Percentiles rank a stretch among this genome's conserved stretches.
Conservation (phyloP, 495 filamentous ascomycete genomes). For the Massariosphaeria phaeospora region DNA sequence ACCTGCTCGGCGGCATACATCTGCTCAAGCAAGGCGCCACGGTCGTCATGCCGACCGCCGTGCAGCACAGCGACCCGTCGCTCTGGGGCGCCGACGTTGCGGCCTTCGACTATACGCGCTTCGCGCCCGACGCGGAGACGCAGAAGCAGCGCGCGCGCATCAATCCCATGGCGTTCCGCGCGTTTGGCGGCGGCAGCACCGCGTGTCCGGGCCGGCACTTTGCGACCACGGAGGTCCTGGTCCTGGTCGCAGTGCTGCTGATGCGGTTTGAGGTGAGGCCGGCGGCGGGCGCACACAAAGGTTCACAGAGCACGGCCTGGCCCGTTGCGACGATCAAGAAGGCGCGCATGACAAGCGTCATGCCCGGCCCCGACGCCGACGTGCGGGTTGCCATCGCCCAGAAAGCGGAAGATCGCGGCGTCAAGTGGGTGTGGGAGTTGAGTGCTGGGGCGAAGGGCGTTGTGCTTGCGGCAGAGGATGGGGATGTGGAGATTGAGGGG, state of each 20-base stretch:
- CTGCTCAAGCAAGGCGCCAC: conserved; percentile 9
- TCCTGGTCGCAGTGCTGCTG: conserved; percentile 40
- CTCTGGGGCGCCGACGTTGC: conserved; percentile 12
- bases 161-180: conserved; percentile 32
- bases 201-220: conserved; percentile 49
- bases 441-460: no score
- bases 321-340: no score
- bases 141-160: background rate
- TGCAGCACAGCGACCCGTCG: conserved; percentile 4
- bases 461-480: no score
- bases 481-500: no score
- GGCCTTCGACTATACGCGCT: conserved; percentile 7
- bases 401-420: no score
- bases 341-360: no score
- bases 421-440: no score
- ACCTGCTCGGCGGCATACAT: background rate
- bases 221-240: conserved; percentile 42
- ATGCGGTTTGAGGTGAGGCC: conserved; percentile 42
- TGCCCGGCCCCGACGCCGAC: no score
- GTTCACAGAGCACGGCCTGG: no score
- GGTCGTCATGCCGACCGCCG: conserved; percentile 3
- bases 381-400: no score
- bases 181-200: conserved; percentile 43
- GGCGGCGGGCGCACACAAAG: no score
- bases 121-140: background rate